phyloP scores from a whole-genome alignment of 345 rosid species.

The Dipteronia sinensis region DNA sequence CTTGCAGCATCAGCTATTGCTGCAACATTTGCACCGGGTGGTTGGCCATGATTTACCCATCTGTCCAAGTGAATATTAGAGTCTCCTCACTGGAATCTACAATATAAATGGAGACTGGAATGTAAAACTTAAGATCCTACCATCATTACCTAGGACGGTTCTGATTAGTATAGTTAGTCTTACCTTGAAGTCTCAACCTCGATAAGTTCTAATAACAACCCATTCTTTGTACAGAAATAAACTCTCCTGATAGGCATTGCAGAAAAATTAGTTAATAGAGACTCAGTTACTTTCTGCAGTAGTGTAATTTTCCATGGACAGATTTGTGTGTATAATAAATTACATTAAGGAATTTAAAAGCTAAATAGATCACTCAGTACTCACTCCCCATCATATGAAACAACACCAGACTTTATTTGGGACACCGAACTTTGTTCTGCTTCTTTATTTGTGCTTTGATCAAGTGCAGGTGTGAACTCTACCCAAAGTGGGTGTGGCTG shows the following conservation, averaged over 20 bases:
- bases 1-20: conserved; percentile 54
- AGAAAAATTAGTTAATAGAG: conserved; percentile 15
- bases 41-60: conserved; percentile 67
- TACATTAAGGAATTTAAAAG: background rate
- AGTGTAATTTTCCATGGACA: background rate
- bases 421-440: conserved; percentile 36
- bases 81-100: conserved; percentile 31
- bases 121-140: conserved; percentile 20
- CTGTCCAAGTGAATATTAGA: conserved; percentile 43
- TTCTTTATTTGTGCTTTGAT: conserved; percentile 35
- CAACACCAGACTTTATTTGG: conserved; percentile 59
- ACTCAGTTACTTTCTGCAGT: background rate
- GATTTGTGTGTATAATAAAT: background rate
- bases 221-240: conserved; percentile 64
- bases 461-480: conserved; percentile 37
- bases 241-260: conserved; percentile 43
- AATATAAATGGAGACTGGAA: conserved; percentile 17
- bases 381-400: conserved; percentile 56
- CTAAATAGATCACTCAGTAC: conserved; percentile 23
- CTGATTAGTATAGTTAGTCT: conserved; percentile 19
- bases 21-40: conserved; percentile 67
- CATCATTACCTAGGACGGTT: conserved; percentile 1
- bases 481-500: conserved; percentile 65
- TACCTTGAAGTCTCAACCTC: conserved; percentile 63
- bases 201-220: conserved; percentile 52